Evolutionary conservation across 2,329 filamentous ascomycete species (phyloP), one percentile per base, ranked within the genome.

Genomic region (Gyromitra esculenta): DNA sequence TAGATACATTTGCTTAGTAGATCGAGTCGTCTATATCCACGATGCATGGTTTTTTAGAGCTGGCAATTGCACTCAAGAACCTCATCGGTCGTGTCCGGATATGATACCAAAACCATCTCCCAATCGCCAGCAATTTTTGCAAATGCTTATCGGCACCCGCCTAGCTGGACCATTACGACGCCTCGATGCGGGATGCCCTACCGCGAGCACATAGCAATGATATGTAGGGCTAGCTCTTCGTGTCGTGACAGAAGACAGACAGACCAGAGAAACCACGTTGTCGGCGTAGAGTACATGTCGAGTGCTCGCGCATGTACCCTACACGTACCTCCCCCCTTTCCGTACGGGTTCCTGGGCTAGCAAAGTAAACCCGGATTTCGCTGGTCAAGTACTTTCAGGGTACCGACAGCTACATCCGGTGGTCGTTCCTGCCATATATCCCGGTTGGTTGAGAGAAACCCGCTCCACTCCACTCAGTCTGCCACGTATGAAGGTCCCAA

Each of bases 401-500:
- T 64, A 72, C 69, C 50, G 39, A 48, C 41, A 73, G 52, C 48
- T 75, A 75, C 72, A 75, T 75, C 54, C 66, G 25, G 48, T 41
- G 25, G 64, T 48, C 18, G 45, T 75, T 43, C 35, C 65, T 59
- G 2, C 59, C 57, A 43, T 35, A 48, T 31, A 48, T 69, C 43
- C 63, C 63, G 54, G 68, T 73, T 73, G 69, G 65, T 70, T 71
- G 65, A 75, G 65, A 48, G 50, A 75, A 70, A 75, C 66, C 48
- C 37, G 39, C 39, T 48, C 48, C 57, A 63, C 63, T 73, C 63
- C 71, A 54, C 39, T 45, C 35, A 2, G 45, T 56, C 72, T 75
- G 72, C 72, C 72, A 75, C 72, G 72, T 75, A 75, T 75, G 48
- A 69, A 35, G 43, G 41, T 65, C 72, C 72, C 72, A 75, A 75